Percentiles rank a stretch among this genome's conserved stretches.
Evolutionary conservation across 495 filamentous ascomycete species (phyloP).

Genomic region (Staphylotrichum longicolle): DNA sequence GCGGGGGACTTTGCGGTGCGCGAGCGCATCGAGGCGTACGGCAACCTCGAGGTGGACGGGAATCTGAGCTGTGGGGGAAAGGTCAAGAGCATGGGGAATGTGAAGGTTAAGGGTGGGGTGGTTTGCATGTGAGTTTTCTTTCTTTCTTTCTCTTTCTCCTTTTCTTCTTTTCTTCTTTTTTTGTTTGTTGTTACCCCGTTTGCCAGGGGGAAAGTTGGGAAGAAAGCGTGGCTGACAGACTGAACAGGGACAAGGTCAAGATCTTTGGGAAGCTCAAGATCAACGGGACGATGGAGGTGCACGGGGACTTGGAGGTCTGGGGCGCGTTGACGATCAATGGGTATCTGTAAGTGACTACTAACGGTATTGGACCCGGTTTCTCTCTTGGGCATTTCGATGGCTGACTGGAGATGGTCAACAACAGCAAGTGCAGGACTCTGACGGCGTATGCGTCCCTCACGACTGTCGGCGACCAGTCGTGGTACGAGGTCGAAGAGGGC

Average conservation of each 20-base stretch:
- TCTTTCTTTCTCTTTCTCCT: neutral
- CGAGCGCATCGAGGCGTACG: slow-evolving; percentile 43
- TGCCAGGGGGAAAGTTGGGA: no score
- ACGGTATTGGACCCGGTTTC: neutral
- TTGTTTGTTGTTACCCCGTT: neutral
- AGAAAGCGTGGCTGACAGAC: neutral
- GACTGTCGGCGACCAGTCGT: slow-evolving; percentile 41
- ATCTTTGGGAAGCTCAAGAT: slow-evolving; percentile 44
- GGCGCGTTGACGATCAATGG: slow-evolving; percentile 39
- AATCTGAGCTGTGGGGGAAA: slow-evolving; percentile 37
- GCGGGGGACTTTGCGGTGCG: slow-evolving; percentile 36
- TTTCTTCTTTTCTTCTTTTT: neutral
- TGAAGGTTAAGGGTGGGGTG: slow-evolving; percentile 32
- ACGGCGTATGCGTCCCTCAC: slow-evolving; percentile 41
- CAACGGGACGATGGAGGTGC: slow-evolving; percentile 35
- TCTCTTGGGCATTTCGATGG: neutral
- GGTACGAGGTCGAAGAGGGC: slow-evolving; percentile 35
- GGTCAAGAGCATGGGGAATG: slow-evolving; percentile 43
- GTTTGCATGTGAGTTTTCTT: slow-evolving; percentile 23
- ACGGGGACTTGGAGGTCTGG: slow-evolving; percentile 40
- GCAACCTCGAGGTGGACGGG: slow-evolving; percentile 35
- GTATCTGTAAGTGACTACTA: slow-evolving; percentile 33
- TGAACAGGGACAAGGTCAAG: slow-evolving; percentile 39
- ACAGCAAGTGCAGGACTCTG: slow-evolving; percentile 38
- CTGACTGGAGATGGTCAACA: neutral